phyloP scores from a whole-genome alignment of 768 basidiomycete genomes.

The Termitomyces bulborhizus region DNA sequence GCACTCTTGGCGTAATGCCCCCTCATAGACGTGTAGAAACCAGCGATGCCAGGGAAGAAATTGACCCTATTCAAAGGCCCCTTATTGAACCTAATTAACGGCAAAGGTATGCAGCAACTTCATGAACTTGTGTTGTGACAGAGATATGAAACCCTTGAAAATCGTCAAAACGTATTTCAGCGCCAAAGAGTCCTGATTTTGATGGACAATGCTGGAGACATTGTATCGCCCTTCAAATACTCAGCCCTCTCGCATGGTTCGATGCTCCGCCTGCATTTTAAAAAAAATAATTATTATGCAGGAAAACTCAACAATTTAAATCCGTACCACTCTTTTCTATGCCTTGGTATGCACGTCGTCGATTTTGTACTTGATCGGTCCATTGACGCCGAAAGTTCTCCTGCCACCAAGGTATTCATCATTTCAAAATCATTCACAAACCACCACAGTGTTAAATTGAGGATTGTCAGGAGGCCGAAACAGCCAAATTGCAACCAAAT shows the following conservation, averaged over 20 bases:
- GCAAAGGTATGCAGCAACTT: too few species aligned
- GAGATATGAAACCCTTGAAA: conserved; percentile 6
- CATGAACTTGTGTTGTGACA: background rate
- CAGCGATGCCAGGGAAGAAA: too few species aligned
- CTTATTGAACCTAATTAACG: too few species aligned
- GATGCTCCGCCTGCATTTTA: background rate
- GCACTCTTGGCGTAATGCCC: too few species aligned
- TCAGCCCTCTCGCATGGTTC: background rate
- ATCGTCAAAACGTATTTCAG: conserved; percentile 6
- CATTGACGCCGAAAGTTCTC: too few species aligned
- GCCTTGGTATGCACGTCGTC: background rate
- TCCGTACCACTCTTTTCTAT: conserved; percentile 2
- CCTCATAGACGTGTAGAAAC: too few species aligned
- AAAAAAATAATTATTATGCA: background rate
- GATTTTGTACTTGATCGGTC: background rate
- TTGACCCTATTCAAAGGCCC: too few species aligned
- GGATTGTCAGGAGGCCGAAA: background rate
- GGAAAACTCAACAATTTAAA: too few species aligned
- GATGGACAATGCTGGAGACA: conserved; percentile 1
- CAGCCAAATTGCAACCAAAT: background rate
- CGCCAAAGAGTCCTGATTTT: background rate
- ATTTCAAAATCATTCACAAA: background rate
- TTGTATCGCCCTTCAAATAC: conserved; percentile 4
- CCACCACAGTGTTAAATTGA: background rate
- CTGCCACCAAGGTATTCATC: background rate